phyloP scores from a whole-genome alignment of 345 rosid genomes.

The Linum trigynum region DNA sequence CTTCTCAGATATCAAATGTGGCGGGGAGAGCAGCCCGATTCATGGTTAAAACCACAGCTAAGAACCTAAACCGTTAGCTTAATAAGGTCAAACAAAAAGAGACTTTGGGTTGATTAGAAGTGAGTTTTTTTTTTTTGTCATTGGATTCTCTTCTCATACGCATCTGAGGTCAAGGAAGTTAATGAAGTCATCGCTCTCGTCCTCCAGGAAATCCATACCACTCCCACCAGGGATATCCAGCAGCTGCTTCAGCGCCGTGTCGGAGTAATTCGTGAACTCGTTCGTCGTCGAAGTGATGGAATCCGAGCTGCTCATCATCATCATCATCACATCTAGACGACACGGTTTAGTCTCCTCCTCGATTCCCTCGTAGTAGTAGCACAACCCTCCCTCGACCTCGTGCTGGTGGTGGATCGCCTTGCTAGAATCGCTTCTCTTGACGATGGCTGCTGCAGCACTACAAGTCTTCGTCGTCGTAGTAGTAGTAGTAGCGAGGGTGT shows the following conservation, averaged over 20 bases:
- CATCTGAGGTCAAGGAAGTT: slow-evolving; percentile 15
- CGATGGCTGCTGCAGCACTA: not conserved
- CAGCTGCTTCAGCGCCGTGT: slow-evolving; percentile 20
- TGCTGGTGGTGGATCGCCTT: not conserved
- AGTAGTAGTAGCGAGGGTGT: slow-evolving; percentile 1
- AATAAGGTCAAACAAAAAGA: too few species aligned
- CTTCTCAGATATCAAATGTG: slow-evolving; percentile 5
- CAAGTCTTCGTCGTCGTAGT: slow-evolving; percentile 2
- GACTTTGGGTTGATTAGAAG: not conserved
- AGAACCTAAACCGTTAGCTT: not conserved
- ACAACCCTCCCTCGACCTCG: too few species aligned
- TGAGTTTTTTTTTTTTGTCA: not conserved
- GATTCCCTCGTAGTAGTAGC: too few species aligned
- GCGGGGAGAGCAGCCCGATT: too few species aligned
- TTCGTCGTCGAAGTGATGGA: slow-evolving; percentile 15
- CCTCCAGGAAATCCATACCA: slow-evolving; percentile 21
- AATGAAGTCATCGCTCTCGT: slow-evolving; percentile 6
- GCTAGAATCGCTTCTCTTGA: slow-evolving; percentile 14
- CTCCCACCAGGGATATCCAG: slow-evolving; percentile 17
- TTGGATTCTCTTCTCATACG: slow-evolving; percentile 1
- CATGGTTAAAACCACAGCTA: not conserved
- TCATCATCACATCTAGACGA: slow-evolving; percentile 7
- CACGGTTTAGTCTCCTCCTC: not conserved
- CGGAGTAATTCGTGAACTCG: slow-evolving; percentile 22
- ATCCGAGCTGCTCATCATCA: slow-evolving; percentile 10